A percentile compares a stretch with the other conserved stretches of the same genome.
Conservation (phyloP, 352 stramenopile genomes). For the Paralagenidium karlingii region DNA sequence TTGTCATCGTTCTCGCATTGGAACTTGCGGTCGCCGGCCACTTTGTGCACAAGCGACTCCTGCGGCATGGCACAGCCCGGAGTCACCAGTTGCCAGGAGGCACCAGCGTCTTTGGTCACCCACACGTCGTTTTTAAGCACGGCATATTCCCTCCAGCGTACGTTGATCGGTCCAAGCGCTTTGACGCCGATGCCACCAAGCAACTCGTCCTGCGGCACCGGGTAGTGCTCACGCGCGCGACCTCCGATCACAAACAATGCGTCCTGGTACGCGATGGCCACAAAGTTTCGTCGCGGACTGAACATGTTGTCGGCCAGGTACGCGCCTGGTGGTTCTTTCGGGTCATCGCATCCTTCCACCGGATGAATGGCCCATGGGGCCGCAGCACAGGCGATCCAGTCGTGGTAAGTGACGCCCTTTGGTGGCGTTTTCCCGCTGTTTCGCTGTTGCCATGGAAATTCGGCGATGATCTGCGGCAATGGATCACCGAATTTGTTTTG, state of each 20-base stretch:
- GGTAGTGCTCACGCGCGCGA: conserved; percentile 41
- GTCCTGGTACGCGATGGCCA: conserved; percentile 38
- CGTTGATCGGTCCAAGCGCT: conserved; percentile 16
- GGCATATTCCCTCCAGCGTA: conserved; percentile 42
- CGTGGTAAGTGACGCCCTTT: conserved; percentile 29
- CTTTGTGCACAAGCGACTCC: conserved; percentile 32
- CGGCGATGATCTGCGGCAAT: conserved; percentile 48
- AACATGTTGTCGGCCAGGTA: conserved; percentile 75
- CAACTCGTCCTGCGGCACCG: conserved; percentile 30
- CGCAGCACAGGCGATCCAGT: conserved; percentile 53
- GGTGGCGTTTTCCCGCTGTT: conserved; percentile 58
- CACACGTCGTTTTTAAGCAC: conserved; percentile 76
- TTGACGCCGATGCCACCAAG: conserved; percentile 16
- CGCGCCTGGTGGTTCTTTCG: conserved; percentile 33
- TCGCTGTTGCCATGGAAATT: conserved; percentile 57
- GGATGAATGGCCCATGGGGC: conserved; percentile 33
- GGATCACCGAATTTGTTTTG: conserved; percentile 57
- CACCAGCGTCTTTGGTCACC: conserved; percentile 50
- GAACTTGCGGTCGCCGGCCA: conserved; percentile 16
- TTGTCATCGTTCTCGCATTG: conserved; percentile 56
- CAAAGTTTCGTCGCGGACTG: conserved; percentile 54
- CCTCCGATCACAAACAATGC: conserved; percentile 49
- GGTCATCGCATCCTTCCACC: conserved; percentile 39
- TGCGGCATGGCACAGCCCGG: conserved; percentile 46
- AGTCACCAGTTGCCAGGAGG: conserved; percentile 62